Conservation (phyloP, 768 basidiomycete genomes). For the Pleurotus djamor region DNA sequence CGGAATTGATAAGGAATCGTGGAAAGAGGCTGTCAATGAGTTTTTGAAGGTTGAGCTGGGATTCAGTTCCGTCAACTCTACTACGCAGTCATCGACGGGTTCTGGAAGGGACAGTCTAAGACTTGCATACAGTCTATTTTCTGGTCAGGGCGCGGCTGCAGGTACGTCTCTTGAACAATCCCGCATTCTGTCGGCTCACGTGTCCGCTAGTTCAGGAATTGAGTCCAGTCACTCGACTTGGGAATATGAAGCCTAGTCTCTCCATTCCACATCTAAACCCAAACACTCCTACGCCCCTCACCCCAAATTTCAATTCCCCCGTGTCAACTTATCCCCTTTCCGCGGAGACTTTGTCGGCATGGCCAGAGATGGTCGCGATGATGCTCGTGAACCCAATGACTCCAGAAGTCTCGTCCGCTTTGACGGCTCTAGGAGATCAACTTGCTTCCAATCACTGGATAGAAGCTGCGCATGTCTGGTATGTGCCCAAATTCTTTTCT, state of each 20-base stretch:
- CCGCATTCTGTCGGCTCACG: not conserved
- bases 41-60: constrained; percentile 81
- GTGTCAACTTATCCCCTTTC: constrained; percentile 48
- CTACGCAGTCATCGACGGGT: constrained; percentile 13
- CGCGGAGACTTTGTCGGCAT: constrained; percentile 62
- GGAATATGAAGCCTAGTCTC: constrained; percentile 38
- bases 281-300: constrained; percentile 50
- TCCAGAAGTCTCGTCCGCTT: constrained; percentile 66
- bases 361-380: constrained; percentile 87
- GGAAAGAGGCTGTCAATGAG: constrained; percentile 87
- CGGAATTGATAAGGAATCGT: constrained; percentile 88
- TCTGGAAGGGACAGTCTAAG: constrained; percentile 73
- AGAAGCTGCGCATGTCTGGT: constrained; percentile 94
- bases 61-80: constrained; percentile 20
- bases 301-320: constrained; percentile 58
- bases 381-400: constrained; percentile 71
- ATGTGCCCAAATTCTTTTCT: constrained; percentile 20
- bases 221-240: constrained; percentile 53
- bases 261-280: constrained; percentile 26
- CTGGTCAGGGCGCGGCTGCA: constrained; percentile 77
- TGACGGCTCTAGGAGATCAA: constrained; percentile 85
- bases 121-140: constrained; percentile 79
- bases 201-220: constrained; percentile 66
- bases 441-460: constrained; percentile 68
- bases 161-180: constrained; percentile 43